A percentile compares a stretch with the other conserved stretches of the same genome.
phyloP scores from a whole-genome alignment of 192 early-diverging fungal genomes.

The Dispira simplex region DNA sequence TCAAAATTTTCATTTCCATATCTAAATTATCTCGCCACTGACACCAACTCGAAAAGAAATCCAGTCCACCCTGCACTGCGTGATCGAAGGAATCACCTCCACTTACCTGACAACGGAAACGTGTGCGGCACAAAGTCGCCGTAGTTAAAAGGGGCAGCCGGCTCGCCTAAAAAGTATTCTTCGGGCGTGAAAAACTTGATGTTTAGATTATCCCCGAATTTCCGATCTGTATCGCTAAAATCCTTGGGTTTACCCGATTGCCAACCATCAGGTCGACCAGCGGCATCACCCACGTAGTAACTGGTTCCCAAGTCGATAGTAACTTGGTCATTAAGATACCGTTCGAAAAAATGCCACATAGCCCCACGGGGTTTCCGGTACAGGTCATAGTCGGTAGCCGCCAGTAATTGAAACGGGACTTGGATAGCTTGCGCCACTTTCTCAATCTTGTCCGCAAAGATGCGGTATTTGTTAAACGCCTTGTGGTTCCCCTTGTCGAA shows the following conservation, averaged over 20 bases:
- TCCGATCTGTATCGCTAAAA: conserved; percentile 71
- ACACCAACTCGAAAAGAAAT: too few species aligned
- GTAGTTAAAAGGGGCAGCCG: not conserved
- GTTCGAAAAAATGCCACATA: conserved; percentile 17
- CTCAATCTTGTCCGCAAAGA: conserved; percentile 6
- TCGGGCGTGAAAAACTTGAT: conserved; percentile 75
- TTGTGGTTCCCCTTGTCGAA: conserved; percentile 21
- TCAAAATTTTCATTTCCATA: too few species aligned
- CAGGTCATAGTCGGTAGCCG: conserved; percentile 46
- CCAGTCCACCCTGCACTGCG: too few species aligned
- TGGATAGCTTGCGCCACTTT: conserved; percentile 15
- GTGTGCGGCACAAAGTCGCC: conserved; percentile 1
- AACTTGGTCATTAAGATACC: conserved; percentile 13
- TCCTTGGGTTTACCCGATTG: conserved; percentile 43
- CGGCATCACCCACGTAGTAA: conserved; percentile 90
- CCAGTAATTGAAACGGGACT: conserved; percentile 54
- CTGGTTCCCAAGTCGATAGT: conserved; percentile 34
- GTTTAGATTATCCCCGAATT: conserved; percentile 62
- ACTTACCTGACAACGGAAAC: not conserved
- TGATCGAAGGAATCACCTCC: too few species aligned
- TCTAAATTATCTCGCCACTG: too few species aligned
- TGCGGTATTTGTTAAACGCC: conserved; percentile 16
- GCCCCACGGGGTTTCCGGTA: conserved; percentile 29
- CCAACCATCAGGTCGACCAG: conserved; percentile 61
- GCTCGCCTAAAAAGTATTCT: conserved; percentile 44